Base-by-base conservation (phyloP, 116 monocot genomes). In the Phalaenopsis hybrid region DNA sequence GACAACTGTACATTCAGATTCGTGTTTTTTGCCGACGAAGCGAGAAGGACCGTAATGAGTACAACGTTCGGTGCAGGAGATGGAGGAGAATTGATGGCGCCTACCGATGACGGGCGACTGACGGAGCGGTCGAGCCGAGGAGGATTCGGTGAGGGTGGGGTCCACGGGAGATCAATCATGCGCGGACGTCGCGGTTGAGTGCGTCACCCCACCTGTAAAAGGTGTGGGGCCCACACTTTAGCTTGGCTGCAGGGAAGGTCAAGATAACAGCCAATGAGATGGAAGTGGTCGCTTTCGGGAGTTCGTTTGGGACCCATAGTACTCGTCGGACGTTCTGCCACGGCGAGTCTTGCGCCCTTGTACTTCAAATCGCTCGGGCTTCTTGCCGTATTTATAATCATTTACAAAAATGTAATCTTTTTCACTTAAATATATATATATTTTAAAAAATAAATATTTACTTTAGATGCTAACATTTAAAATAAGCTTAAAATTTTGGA, bases 231-330 rank as follows among this genome's bases (percentile, higher is more conserved):
- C 83, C 83, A 37, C 49, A 33, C 51, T 28, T 10, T 2, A 37
- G n/a, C 23, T 67, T 67, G 23, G 67, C 25, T 4, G 21, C 17
- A 52, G 37, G 15, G 52, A 51, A 78, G 43, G 83, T 83, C 83
- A 83, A 83, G 70, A 52, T 4, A n/a, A 51, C 78, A 52, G 15
- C 83, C 83, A 83, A 83, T 83, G 34, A 76, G 76, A 21, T 41
- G 15, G 23, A 61, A 75, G 74, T 33, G 33, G 67, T 67, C 67
- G 23, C 67, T 67, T 67, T 67, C 67, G 23, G 67, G 67, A 28
- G 23, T 67, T 15, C 25, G 8, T 67, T 28, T 28, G 67, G 67
- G n/a, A n/a, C 67, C 67, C 67, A 25, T 21, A 25, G 67, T 21
- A 5, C 25, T n/a, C 67, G 67, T 67, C 67, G 67, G 8, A 67